Base-by-base conservation (phyloP, 352 stramenopile species). In the Phytophthora constricta region DNA sequence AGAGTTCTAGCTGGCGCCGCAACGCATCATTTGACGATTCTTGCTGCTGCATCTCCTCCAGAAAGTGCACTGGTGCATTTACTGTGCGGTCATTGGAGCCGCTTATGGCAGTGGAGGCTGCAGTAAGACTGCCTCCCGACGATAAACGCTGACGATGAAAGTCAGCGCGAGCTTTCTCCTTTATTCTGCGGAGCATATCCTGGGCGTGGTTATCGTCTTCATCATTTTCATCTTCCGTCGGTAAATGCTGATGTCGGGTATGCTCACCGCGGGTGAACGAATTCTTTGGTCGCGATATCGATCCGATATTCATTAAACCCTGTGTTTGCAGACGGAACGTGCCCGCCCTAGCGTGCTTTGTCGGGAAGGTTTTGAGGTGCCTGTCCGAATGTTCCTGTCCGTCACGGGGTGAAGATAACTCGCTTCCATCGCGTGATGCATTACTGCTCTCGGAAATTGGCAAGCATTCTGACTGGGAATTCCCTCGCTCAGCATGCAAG, bases 21-120 rank as follows among this genome's bases (percentile, higher is more conserved):
- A 92, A 61, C 25, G 79, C 82, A 25, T 92, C 82, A 39, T 90
- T 92, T 8, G 83, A 87, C 33, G 66, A 64, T 52, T 90, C 82
- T 22, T 90, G 80, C 17, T 87, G 79, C 22, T 82, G 59, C 56
- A 85, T 62, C 43, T 83, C 63, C 10, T 71, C 64, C 5, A 74
- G 48, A 34, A 74, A 68, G 7, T 60, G 47, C 4, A 51, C 14
- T 9, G 59, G 56, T 4, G 19, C 37, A n/a, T 64, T 67, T 4
- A 41, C 2, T 1, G 16, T n/a, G 9, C 2, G 33, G 31, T 25
- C 17, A 2, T 58, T n/a, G 22, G 19, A 47, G 7, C 10, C 51
- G 11, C 4, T 41, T 33, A 10, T 27, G 55, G 37, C 7, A 22
- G 25, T 46, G 50, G 34, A 49, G 23, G 57, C 59, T 19, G 34